Base-by-base conservation (phyloP, 176 grass and related monocot genomes). In the Tillandsia leiboldiana region DNA sequence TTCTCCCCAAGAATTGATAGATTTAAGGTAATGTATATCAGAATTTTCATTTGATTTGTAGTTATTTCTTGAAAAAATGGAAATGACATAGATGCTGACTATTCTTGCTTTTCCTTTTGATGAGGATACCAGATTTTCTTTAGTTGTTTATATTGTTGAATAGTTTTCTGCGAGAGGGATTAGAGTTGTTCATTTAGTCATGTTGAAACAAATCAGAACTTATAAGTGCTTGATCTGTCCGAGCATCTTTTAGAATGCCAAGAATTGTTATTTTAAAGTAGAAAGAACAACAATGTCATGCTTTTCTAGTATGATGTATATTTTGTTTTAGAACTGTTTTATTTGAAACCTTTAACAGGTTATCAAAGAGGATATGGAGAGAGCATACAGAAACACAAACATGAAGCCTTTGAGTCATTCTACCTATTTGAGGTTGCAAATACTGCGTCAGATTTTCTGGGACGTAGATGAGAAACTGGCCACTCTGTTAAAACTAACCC, bases 321-420 rank as follows among this genome's bases (percentile, higher is more conserved):
- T 42, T 6, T 42, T 42, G 33, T 7, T 42, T 42, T 42, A 42
- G 33, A 42, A 42, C 33, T 42, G 33, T 42, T 59, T 59, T 22
- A 59, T 18, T 67, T 81, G 27, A 73, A 65, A 75, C 64, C 33
- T 75, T 72, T 63, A 72, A 64, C 64, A 97, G 94, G 86, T 90
- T 77, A 97, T 97, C 69, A 97, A 97, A 73, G 94, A 97, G 72
- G 83, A 97, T 42, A 77, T 97, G 86, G 89, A 97, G 85, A 92
- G 94, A 83, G 33, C 77, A 51, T 92, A 83, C 84, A 97, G 77
- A 83, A 97, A 97, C 68, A 73, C 68, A 1, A 97, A 97, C 71
- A 87, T 97, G 70, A 90, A 90, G 56, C 94, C 94, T 77, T 77
- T 84, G 81, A 87, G 64, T 67, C 93, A 97, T 78, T 85, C 89